Evolutionary conservation across 495 filamentous ascomycete genomes (phyloP).

Genomic region (Aspergillus hancockii): DNA sequence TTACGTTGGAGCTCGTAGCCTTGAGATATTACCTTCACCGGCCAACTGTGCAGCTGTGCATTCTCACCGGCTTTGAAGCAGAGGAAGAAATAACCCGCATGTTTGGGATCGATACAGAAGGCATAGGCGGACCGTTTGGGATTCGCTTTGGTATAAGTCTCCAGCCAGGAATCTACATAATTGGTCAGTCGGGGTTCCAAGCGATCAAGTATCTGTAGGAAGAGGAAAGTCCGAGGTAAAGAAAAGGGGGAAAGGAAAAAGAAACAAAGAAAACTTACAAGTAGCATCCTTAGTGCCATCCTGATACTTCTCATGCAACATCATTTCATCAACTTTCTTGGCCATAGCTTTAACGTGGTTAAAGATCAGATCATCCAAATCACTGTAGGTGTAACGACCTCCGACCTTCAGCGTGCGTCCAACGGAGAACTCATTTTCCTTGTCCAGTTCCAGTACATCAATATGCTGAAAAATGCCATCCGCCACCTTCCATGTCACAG

Average conservation of each 20-base stretch:
- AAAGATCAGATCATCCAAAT: constrained; percentile 96
- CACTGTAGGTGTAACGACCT: constrained; percentile 85
- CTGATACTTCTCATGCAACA: constrained; percentile 88
- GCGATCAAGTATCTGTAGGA: background rate
- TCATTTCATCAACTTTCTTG: constrained; percentile 95
- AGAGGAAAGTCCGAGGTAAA: constrained; percentile 1
- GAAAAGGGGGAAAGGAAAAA: constrained; percentile 7
- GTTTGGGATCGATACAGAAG: constrained; percentile 89
- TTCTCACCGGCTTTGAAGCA: constrained; percentile 89
- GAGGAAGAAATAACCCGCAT: constrained; percentile 91
- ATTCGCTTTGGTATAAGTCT: constrained; percentile 93
- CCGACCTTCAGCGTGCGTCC: constrained; percentile 80
- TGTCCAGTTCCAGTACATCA: constrained; percentile 93
- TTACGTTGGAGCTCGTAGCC: constrained; percentile 84
- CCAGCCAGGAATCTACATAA: constrained; percentile 82
- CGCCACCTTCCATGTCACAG: constrained; percentile 97
- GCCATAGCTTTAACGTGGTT: constrained; percentile 97
- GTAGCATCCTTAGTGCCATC: constrained; percentile 75
- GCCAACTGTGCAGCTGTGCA: constrained; percentile 74
- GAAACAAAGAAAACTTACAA: constrained; percentile 59
- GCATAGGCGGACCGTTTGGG: constrained; percentile 89
- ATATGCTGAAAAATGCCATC: constrained; percentile 95
- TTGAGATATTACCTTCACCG: constrained; percentile 86
- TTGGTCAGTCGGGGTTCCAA: constrained; percentile 31
- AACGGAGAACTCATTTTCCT: constrained; percentile 93